Evolutionary conservation across 352 stramenopile genomes (phyloP), one percentile per base, ranked within the genome.

Genomic region (Plasmopara muralis): DNA sequence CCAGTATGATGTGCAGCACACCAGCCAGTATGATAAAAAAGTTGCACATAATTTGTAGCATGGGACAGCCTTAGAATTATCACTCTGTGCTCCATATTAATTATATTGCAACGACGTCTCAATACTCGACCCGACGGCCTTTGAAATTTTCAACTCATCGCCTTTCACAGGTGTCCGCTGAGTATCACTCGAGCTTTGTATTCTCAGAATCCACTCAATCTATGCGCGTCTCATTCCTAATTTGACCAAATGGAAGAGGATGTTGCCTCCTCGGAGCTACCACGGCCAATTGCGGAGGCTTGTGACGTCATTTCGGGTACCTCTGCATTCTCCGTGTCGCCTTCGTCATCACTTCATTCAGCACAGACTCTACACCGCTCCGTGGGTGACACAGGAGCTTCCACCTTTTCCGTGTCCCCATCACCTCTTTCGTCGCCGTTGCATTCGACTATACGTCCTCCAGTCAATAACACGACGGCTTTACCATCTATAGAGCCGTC

Each of bases 161-260:
- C n/a, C 16, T 50, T 50, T 41, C n/a, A 14, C 30, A 20, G 28
- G 31, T 42, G 33, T 50, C 33, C 38, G 29, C 28, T 28, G 34
- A 39, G 42, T 45, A 25, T 28, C 15, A 45, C 56, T 64, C 60
- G 44, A 29, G 20, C 9, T 64, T 55, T 60, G 56, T 55, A 64
- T 60, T 30, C 31, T 44, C 18, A 65, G 52, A 57, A 65, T 65
- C 57, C 57, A 65, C 38, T 47, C 25, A 41, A 41, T 50, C 5
- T 10, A 14, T 14, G 38, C 53, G 18, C 16, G 9, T 25, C 16
- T 52, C 46, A 55, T 55, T 60, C 30, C 35, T 25, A 35, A 12
- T 35, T 12, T 35, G 4, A 45, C 41, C 33, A 30, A 50, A 58
- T 55, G 59, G 43, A 62, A 25, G 59, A 43, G 43, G 47, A 18